Evolutionary conservation across 2,329 filamentous ascomycete species (phyloP).

Genomic region (Beauveria asiatica): DNA sequence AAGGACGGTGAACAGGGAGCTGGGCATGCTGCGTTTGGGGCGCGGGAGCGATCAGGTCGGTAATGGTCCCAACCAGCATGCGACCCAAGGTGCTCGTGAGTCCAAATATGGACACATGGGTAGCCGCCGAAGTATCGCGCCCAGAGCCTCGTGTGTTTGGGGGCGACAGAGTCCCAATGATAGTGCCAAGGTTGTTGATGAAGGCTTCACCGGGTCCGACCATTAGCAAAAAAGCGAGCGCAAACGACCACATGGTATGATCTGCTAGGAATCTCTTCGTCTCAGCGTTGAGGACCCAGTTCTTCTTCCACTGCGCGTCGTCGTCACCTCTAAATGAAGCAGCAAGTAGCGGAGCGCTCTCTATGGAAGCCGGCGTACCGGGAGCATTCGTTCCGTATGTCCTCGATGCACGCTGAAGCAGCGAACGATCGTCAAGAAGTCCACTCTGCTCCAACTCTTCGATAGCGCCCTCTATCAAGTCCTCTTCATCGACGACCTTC

Average conservation of each 20-base stretch:
- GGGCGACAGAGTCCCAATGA: constrained; percentile 76
- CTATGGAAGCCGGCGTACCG: constrained; percentile 33
- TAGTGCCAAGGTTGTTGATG: constrained; percentile 92
- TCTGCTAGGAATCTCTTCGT: constrained; percentile 79
- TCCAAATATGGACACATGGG: constrained; percentile 88
- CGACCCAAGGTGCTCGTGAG: constrained; percentile 85
- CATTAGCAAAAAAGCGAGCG: constrained; percentile 83
- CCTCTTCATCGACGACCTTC: constrained; percentile 72
- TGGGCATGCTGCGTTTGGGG: constrained; percentile 52
- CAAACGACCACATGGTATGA: constrained; percentile 92
- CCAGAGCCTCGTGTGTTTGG: constrained; percentile 37
- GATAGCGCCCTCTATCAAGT: constrained; percentile 81
- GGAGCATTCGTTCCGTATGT: constrained; percentile 52
- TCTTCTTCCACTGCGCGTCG: constrained; percentile 63
- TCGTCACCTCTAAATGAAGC: constrained; percentile 34
- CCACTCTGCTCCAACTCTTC: constrained; percentile 88
- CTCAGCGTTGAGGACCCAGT: constrained; percentile 84
- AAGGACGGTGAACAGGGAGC: constrained; percentile 23
- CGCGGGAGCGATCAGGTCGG: constrained; percentile 72
- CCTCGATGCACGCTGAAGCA: constrained; percentile 51
- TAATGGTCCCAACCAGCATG: constrained; percentile 79
- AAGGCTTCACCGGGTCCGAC: constrained; percentile 95
- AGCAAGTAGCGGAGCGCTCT: constrained; percentile 30
- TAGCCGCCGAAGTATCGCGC: constrained; percentile 57
- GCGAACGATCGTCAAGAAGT: constrained; percentile 64